Base-by-base conservation (phyloP, 108 stramenopile genomes). In the Aureococcus anophagefferens region DNA sequence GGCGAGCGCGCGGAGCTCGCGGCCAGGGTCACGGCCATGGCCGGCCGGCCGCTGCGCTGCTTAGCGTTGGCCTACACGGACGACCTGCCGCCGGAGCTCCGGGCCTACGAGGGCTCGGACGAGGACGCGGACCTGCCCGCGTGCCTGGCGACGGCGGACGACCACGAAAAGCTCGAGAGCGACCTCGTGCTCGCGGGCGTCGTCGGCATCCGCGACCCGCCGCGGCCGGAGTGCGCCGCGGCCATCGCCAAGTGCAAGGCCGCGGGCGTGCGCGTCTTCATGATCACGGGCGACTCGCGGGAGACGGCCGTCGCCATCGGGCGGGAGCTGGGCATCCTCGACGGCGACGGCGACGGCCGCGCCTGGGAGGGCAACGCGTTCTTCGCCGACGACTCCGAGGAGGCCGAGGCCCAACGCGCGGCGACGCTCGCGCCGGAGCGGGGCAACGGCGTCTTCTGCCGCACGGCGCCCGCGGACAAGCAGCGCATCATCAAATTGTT, bases 271-370 rank as follows among this genome's bases (percentile, higher is more conserved):
- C 91, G 98, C 31, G 94, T 99, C 28, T 91, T 97, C 63, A 96
- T 98, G 90, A 98, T 99, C 68, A 99, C 98, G 13, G 98, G 98
- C 11, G 97, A 99, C 85, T 89, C 93, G 62, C 83, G 82, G 45
- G 96, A 95, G 63, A 99, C 98, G 35, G 98, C 98, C 13, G 78
- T 94, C 33, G 96, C 92, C 64, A 94, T 95, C 65, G 94, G 90
- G 15, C 68, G 83, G 30, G 89, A 91, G 33, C 68, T 87, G 45
- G 82, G 85, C 62, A 91, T 94, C 69, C 84, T 93, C 64, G 62
- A 70, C 18, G 0, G n/a, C 64, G 71, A 35, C 15, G 65, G 7
- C 18, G 68, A n/a, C 16, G 17, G 37, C 7, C 51, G 51, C 51
- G 25, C 51, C 51, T 59, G 14, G 14, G 51, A 59, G 25, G 51